Evolutionary conservation across 768 basidiomycete genomes (phyloP), one percentile per base, ranked within the genome.

Genomic region (Leccinum fibrillosum): DNA sequence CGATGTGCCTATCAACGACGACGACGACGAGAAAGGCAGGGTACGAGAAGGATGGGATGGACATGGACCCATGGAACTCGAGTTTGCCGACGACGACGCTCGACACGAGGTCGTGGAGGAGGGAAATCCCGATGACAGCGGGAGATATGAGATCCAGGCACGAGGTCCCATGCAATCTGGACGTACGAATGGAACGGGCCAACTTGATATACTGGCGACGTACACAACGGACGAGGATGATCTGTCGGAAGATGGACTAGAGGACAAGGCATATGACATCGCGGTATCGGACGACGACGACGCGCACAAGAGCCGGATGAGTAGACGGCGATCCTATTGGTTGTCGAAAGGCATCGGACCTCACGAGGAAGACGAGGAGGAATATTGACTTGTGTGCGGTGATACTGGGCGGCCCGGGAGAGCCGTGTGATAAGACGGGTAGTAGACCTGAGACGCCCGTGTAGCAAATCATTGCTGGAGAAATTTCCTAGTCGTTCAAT

Each of bases 61-160:
- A 34, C 78, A 74, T 30, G 73, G 73, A 34, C 78, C 80, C 15
- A 66, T 69, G 56, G 74, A 72, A 2, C 54, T 66, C 13, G 66
- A 65, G 42, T 65, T 67, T 23, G 68, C 70, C 52, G 66, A 64
- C 25, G 25, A 64, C 52, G 66, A 64, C 12, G 63, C 7, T 42
- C 30, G 30, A 44, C 54, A 49, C 2, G 56, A 35, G 3, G 53
- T 21, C 11, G 55, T 5, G 45, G 60, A 60, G 37, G 55, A 60
- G 25, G 59, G 49, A 23, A 70, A 75, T 44, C 71, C 76, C 12
- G 80, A 83, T 17, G 86, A 84, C 56, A 77, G 75, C 3, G 86
- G 87, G 44, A 80, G 82, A 53, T 86, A 86, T 68, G 74, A 73
- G 55, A 83, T 86, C 56, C 76, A 76, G 49, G 74, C 75, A 56